Evolutionary conservation across 192 early-diverging fungal genomes (phyloP), one percentile per base, ranked within the genome.

Genomic region (Coemansia sp.): DNA sequence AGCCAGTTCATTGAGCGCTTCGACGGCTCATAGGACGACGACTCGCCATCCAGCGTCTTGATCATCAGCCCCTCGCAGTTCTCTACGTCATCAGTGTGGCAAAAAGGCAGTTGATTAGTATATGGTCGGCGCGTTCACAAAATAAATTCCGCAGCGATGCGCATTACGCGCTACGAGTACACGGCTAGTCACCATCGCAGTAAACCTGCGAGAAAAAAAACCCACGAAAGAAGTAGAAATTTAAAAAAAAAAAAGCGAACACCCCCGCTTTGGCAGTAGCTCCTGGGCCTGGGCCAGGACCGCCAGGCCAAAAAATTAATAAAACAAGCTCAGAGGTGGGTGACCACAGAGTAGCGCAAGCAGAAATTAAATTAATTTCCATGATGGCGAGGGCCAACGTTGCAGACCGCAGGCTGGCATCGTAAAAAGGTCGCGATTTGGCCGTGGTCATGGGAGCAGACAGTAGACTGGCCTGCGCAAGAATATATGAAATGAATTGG

Each of bases 61-160:
- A 99, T 92, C 96, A 99, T 98, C 62, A 98, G 72, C 1, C 97
- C 97, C 83, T 99, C 97, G 78, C 96, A 99, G 78, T 96, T 97
- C 19, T 88, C 92, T 62, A 88, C 84, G 45, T 90, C 87, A 62
- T 86, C 85, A 40, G 87, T 87, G 42, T 27, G 45, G 60, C 31
- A 62, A 56, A 44, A 79, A 1, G 24, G 36, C 71, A 88, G 68
- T 63, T 42, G 88, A 90, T 59, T 66, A 63, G 63, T 67, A 57
- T n/a, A 79, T 29, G 4, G 86, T 70, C 13, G 76, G 24, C 48
- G 73, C 81, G 21, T 86, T 70, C 8, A 72, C 41, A 19, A 78
- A 71, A 33, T 84, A 72, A 60, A 56, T 57, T 48, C 54, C 54
- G 54, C 54, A 57, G 54, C 54, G 31, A 57, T 14, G 31, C 54